These are phyloP conservation scores for Ambrosiella cleistominuta DNA, from an alignment of 2,329 filamentous ascomycete genomes.

Conservation along the genomic window DNA sequence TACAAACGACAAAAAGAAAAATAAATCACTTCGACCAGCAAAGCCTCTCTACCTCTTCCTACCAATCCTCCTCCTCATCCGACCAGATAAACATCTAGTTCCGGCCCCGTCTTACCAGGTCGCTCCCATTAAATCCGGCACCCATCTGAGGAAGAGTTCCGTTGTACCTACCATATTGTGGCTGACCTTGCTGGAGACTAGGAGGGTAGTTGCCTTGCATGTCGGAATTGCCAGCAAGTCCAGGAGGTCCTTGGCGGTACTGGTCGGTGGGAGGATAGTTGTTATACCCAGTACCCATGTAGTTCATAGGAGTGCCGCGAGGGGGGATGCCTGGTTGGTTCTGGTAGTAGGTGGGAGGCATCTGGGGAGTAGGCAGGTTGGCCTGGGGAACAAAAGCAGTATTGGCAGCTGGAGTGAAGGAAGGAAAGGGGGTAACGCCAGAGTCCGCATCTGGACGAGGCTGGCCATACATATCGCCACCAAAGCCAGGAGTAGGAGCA, in stretches of 20 bases:
- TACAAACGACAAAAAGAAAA: constrained; percentile 4
- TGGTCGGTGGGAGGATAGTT: constrained; percentile 31
- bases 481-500: constrained; percentile 15
- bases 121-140: constrained; percentile 6
- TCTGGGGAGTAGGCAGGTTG: constrained; percentile 27
- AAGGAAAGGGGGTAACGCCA: constrained; percentile 29
- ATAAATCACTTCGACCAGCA: background rate
- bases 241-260: constrained; percentile 39
- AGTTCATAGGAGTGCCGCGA: constrained; percentile 36
- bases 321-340: constrained; percentile 40
- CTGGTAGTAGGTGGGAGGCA: constrained; percentile 32
- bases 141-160: constrained; percentile 31
- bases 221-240: constrained; percentile 35
- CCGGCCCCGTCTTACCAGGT: background rate
- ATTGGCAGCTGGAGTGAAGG: constrained; percentile 32
- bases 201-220: constrained; percentile 24
- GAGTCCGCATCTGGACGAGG: constrained; percentile 31
- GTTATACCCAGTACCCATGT: constrained; percentile 24
- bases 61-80: background rate
- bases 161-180: constrained; percentile 23
- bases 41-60: background rate
- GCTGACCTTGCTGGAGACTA: constrained; percentile 28
- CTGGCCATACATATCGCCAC: constrained; percentile 35
- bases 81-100: background rate
- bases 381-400: constrained; percentile 31